Evolutionary conservation across 306 rosid genomes (phyloP).

Genomic region (Lablab purpureus): DNA sequence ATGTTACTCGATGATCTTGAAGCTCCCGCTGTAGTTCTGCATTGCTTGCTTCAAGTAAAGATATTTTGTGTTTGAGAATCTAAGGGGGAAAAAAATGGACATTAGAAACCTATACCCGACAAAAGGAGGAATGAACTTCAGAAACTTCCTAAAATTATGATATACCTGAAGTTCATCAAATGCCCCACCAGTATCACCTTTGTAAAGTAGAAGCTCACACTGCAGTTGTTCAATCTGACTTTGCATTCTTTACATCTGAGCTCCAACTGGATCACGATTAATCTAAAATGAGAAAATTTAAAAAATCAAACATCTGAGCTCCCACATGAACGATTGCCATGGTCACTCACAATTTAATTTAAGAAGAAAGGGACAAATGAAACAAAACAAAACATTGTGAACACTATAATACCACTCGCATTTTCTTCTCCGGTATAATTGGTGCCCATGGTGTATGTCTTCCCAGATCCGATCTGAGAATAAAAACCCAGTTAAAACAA

Average conservation of each 20-base stretch:
- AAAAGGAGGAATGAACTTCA: conserved; percentile 24
- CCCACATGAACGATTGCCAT: neutral
- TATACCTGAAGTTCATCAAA: conserved; percentile 89
- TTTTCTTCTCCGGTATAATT: conserved; percentile 78
- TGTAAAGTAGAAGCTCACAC: conserved; percentile 78
- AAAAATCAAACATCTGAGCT: conserved; percentile 27
- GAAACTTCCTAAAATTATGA: conserved; percentile 7
- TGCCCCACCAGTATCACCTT: conserved; percentile 75
- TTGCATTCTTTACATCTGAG: conserved; percentile 79
- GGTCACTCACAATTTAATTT: neutral
- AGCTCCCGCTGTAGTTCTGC: conserved; percentile 76
- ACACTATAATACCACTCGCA: conserved; percentile 56
- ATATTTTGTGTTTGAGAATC: conserved; percentile 91
- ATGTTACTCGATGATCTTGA: conserved; percentile 46
- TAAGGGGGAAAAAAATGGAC: conserved; percentile 26
- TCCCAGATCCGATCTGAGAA: conserved; percentile 91
- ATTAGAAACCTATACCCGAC: conserved; percentile 33
- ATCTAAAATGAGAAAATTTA: conserved; percentile 55
- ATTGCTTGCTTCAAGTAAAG: conserved; percentile 92
- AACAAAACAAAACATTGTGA: conserved; percentile 18
- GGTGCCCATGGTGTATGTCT: conserved; percentile 82
- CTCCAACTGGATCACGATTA: conserved; percentile 90
- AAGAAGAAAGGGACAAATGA: neutral
- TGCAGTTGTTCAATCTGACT: conserved; percentile 95
- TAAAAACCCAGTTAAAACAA: conserved; percentile 8